Percentiles rank a stretch among this genome's conserved stretches.
These are phyloP conservation scores for Irineochytrium annulatum DNA, from an alignment of 192 early-diverging fungal species.

Conservation along the genomic window DNA sequence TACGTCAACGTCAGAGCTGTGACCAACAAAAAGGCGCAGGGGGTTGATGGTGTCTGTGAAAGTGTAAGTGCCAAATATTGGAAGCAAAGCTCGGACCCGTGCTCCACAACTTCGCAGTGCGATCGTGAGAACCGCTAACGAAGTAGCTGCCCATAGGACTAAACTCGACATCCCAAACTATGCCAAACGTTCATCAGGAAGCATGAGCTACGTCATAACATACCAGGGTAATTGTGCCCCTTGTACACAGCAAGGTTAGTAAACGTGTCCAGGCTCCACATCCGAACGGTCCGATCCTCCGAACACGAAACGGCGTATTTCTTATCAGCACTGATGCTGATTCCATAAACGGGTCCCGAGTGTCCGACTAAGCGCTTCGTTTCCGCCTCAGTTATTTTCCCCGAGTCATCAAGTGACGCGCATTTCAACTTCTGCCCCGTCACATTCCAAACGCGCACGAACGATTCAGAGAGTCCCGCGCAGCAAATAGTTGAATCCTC, in stretches of 20 bases:
- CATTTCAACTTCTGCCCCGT: slow-evolving; percentile 37
- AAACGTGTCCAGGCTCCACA: slow-evolving; percentile 91
- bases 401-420: not conserved
- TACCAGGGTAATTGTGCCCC: slow-evolving; percentile 95
- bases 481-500: slow-evolving; percentile 78
- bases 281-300: slow-evolving; percentile 88
- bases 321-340: slow-evolving; percentile 81
- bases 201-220: too few relatives aligned
- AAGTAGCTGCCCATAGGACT: slow-evolving; percentile 92
- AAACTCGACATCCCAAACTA: slow-evolving; percentile 96
- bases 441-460: slow-evolving; percentile 89
- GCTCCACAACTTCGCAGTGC: slow-evolving; percentile 94
- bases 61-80: too few relatives aligned
- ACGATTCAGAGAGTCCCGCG: slow-evolving; percentile 92
- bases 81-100: too few relatives aligned
- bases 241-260: slow-evolving; percentile 92
- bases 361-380: slow-evolving; percentile 75
- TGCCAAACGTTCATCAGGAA: too few relatives aligned
- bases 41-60: slow-evolving; percentile 95
- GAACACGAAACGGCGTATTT: slow-evolving; percentile 84
- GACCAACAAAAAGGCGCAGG: slow-evolving; percentile 95
- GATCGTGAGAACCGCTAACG: slow-evolving; percentile 92
- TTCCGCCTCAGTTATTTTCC: slow-evolving; percentile 29
- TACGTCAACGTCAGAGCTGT: slow-evolving; percentile 95
- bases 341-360: slow-evolving; percentile 83